These are phyloP conservation scores for Gamsiella multidivaricata DNA, from an alignment of 192 early-diverging fungal genomes.

Conservation along the genomic window DNA sequence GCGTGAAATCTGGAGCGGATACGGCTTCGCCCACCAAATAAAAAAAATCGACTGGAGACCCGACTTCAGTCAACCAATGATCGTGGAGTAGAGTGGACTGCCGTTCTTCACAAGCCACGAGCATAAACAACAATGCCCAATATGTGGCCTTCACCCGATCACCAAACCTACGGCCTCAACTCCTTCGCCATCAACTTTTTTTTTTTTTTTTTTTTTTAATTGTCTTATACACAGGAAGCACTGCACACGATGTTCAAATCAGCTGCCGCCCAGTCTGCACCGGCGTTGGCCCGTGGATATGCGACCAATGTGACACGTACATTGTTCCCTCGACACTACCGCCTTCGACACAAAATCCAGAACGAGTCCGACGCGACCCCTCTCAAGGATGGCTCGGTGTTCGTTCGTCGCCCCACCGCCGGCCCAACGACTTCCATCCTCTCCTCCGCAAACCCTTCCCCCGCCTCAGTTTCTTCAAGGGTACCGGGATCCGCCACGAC, in stretches of 20 bases:
- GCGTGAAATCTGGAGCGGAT: no score
- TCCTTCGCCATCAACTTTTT: no score
- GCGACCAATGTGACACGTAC: constrained; percentile 45
- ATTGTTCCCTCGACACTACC: constrained; percentile 49
- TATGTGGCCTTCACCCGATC: neutral
- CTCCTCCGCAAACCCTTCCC: constrained; percentile 40
- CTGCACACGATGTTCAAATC: constrained; percentile 36
- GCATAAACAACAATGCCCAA: no score
- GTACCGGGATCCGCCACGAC: constrained; percentile 8
- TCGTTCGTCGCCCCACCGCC: constrained; percentile 49
- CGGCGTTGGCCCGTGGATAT: constrained; percentile 33
- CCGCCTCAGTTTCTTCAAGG: constrained; percentile 45
- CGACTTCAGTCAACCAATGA: no score
- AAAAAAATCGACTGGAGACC: no score
- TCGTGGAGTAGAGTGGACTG: no score
- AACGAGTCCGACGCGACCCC: constrained; percentile 28
- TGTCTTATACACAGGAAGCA: neutral
- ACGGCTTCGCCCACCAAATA: no score
- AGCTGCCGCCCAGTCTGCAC: constrained; percentile 3
- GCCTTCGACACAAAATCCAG: constrained; percentile 44
- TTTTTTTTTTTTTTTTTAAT: neutral
- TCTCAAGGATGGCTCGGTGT: constrained; percentile 43
- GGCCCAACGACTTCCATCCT: constrained; percentile 51
- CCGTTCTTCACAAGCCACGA: no score
- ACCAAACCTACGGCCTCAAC: no score